Percentiles rank a stretch among this genome's conserved stretches.
These are phyloP conservation scores for Pestalotiopsis sp. DNA, from an alignment of 2,329 filamentous ascomycete genomes.

Conservation along the genomic window DNA sequence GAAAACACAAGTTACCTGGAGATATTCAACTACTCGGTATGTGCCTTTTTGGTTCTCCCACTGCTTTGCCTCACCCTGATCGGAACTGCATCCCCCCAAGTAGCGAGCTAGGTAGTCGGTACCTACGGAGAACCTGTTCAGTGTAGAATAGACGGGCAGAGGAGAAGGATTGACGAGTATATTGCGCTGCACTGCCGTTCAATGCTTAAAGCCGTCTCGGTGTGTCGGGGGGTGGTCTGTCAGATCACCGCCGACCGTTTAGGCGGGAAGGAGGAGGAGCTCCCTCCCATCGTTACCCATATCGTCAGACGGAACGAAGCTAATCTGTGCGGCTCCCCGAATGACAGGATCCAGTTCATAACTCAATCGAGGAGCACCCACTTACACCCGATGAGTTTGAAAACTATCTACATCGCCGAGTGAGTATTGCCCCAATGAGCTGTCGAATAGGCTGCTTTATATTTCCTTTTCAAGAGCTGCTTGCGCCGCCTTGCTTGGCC, in stretches of 20 bases:
- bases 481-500: neutral
- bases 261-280: neutral
- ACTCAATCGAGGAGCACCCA: slow-evolving; percentile 51
- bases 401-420: slow-evolving; percentile 53
- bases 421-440: slow-evolving; percentile 31
- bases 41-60: slow-evolving; percentile 20
- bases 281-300: neutral
- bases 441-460: neutral
- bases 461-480: neutral
- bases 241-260: neutral
- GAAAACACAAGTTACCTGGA: slow-evolving; percentile 58
- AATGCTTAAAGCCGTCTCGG: no score
- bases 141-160: no score
- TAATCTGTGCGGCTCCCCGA: neutral
- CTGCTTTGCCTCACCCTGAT: neutral
- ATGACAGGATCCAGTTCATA: slow-evolving; percentile 47
- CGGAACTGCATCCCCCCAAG: neutral
- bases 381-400: slow-evolving; percentile 56
- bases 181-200: no score
- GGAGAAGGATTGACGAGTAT: no score
- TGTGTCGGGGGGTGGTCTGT: no score
- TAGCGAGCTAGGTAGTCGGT: neutral
- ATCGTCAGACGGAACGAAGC: neutral
- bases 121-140: no score
- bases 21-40: slow-evolving; percentile 60